These are phyloP conservation scores for Avena insularis DNA, from an alignment of 176 grass and related monocot species.

Conservation along the genomic window DNA sequence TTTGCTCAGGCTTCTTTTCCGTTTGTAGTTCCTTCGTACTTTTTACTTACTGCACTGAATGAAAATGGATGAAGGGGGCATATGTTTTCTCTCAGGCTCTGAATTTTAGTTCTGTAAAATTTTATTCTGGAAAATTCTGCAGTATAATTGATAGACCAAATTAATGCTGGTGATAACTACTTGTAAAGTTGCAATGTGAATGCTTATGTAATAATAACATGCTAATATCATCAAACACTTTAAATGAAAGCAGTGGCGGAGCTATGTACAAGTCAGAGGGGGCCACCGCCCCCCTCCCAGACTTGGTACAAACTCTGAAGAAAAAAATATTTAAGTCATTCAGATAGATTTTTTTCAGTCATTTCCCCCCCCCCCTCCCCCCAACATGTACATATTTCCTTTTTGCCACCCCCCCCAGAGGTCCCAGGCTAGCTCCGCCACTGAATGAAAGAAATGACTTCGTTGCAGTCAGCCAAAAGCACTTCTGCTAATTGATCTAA, in stretches of 20 bases:
- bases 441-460: no score
- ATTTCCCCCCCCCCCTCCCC: no score
- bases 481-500: slow-evolving; percentile 14
- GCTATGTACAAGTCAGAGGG: no score
- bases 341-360: no score
- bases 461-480: slow-evolving; percentile 17
- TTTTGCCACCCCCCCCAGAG: no score
- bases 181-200: slow-evolving; percentile 10
- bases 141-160: slow-evolving; percentile 17
- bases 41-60: neutral
- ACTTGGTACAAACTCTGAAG: no score
- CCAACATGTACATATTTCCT: no score
- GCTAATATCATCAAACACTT: slow-evolving; percentile 17
- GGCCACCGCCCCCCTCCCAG: no score
- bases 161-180: neutral
- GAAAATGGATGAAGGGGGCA: neutral
- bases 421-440: no score
- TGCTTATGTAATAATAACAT: slow-evolving; percentile 33
- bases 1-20: neutral
- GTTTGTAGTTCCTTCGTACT: neutral
- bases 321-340: no score
- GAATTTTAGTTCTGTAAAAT: neutral
- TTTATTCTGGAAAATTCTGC: neutral
- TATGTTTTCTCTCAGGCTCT: neutral
- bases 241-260: slow-evolving; percentile 6